A percentile compares a stretch with the other conserved stretches of the same genome.
Conservation (phyloP, 306 rosid species). For the Notholithocarpus densiflorus region DNA sequence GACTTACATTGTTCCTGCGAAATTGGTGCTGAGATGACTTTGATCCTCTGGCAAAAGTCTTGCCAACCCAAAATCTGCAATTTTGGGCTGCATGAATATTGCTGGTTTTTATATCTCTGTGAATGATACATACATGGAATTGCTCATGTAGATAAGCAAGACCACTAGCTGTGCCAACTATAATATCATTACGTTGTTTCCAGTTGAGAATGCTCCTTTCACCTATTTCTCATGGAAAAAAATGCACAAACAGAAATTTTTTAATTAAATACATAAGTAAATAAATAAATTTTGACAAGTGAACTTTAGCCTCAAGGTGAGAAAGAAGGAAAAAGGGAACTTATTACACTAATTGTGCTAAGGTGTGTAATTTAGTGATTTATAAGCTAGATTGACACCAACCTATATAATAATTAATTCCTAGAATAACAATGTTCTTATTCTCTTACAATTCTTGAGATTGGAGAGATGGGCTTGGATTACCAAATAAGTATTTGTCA, state of each 20-base stretch:
- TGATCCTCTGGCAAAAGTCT: conserved; percentile 57
- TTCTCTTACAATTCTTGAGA: not conserved
- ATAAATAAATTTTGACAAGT: not conserved
- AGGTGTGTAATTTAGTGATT: too few species aligned
- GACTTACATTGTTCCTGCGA: conserved; percentile 73
- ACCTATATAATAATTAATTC: too few species aligned
- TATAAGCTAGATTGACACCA: too few species aligned
- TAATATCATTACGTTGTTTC: conserved; percentile 52
- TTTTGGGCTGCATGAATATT: conserved; percentile 60
- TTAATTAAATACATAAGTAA: not conserved
- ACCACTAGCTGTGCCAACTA: conserved; percentile 63
- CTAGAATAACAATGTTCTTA: too few species aligned
- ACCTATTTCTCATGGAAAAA: conserved; percentile 22
- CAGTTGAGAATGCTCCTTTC: conserved; percentile 47
- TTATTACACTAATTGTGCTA: too few species aligned
- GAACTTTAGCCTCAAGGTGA: too few species aligned
- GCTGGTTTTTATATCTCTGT: conserved; percentile 62
- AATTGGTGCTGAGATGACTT: conserved; percentile 61
- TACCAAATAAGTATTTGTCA: conserved; percentile 70
- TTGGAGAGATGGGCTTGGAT: not conserved
- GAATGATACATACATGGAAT: conserved; percentile 63
- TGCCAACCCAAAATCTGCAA: conserved; percentile 74
- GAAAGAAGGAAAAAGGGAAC: too few species aligned
- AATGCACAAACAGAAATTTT: not conserved
- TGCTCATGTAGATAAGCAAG: conserved; percentile 65